These are phyloP conservation scores for Afroboletus lepidellus DNA, from an alignment of 1,284 basidiomycete species.

Conservation along the genomic window DNA sequence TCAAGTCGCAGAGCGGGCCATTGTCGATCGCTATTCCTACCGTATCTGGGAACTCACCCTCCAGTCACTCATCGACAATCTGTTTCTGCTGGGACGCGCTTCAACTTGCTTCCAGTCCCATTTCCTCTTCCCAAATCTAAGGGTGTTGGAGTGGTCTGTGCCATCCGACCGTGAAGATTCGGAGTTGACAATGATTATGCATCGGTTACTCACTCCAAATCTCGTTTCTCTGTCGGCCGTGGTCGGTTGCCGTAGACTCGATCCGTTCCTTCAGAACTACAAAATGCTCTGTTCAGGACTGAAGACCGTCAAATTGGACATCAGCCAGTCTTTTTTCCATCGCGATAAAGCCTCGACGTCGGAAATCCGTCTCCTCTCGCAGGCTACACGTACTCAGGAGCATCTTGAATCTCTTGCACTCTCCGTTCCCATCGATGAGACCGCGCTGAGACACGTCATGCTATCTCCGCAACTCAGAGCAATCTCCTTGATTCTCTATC, in stretches of 20 bases:
- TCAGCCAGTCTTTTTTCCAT: background rate
- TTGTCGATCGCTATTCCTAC: background rate
- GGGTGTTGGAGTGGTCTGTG: background rate
- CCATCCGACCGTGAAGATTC: background rate
- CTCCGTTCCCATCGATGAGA: background rate
- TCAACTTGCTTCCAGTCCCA: background rate
- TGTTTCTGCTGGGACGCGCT: background rate
- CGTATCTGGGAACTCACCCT: background rate
- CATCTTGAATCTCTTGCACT: background rate
- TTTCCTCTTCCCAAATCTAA: background rate
- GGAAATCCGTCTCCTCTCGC: background rate
- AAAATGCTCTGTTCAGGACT: background rate
- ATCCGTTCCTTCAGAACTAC: background rate
- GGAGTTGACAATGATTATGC: background rate
- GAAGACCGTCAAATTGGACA: background rate
- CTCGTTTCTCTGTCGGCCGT: background rate
- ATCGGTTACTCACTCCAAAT: background rate
- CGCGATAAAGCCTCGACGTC: background rate
- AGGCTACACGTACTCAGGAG: background rate
- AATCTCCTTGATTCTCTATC: background rate
- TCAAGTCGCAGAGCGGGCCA: background rate
- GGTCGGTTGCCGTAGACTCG: background rate
- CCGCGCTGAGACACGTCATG: background rate
- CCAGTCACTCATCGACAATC: too few relatives aligned
- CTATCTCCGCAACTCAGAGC: background rate